phyloP scores from a whole-genome alignment of 2,329 filamentous ascomycete genomes.

The Neocucurbitaria cava region DNA sequence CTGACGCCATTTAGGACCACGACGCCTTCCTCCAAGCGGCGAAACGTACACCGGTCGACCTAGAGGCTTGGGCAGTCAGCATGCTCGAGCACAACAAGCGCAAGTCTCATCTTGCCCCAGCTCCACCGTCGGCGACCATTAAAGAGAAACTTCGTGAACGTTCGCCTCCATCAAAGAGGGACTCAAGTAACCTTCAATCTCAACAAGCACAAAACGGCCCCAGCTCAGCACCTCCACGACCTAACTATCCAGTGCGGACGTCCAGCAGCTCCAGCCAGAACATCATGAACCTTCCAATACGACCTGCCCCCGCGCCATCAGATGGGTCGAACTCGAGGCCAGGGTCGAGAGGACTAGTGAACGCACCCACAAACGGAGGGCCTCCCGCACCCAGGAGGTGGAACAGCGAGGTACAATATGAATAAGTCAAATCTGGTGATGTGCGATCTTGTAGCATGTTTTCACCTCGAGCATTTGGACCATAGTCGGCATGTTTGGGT shows the following conservation, averaged over 20 bases:
- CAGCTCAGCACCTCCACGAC: conserved; percentile 43
- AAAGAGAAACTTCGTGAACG: conserved; percentile 49
- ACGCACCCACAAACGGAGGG: conserved; percentile 26
- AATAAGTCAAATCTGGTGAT: background rate
- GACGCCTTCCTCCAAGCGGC: conserved; percentile 96
- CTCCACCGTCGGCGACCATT: conserved; percentile 70
- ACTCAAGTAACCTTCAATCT: conserved; percentile 30
- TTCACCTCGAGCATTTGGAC: background rate
- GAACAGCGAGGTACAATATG: conserved; percentile 41
- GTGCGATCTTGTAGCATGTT: background rate
- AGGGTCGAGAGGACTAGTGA: conserved; percentile 26
- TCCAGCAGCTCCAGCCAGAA: conserved; percentile 50
- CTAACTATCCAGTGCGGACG: conserved; percentile 52
- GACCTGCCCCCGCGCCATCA: conserved; percentile 50
- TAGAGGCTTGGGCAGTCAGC: conserved; percentile 90
- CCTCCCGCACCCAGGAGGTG: conserved; percentile 40
- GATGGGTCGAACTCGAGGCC: conserved; percentile 36
- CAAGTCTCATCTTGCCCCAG: conserved; percentile 87
- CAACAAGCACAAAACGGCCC: conserved; percentile 34
- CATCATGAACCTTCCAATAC: conserved; percentile 55
- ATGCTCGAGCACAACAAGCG: conserved; percentile 96
- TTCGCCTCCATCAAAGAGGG: conserved; percentile 35
- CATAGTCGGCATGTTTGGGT: background rate
- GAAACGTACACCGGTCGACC: conserved; percentile 92
- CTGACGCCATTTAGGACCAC: conserved; percentile 69